Base-by-base conservation (phyloP, 140 eudicot species). In the Stevia rebaudiana region DNA sequence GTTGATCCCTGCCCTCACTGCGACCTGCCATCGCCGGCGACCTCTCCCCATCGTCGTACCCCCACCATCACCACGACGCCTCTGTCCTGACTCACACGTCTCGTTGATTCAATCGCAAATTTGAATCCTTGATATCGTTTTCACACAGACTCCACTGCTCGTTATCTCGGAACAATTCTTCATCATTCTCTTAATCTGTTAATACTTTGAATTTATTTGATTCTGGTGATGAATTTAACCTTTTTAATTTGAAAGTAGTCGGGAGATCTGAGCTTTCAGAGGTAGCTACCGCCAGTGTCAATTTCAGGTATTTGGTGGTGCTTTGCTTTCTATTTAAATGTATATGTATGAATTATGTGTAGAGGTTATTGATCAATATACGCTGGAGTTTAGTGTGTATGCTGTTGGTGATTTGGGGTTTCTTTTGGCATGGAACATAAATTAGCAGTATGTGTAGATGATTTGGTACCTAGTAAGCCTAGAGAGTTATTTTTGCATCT, bases 61-160 rank as follows among this genome's bases (percentile, higher is more conserved):
- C n/a, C n/a, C n/a, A n/a, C n/a, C n/a, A n/a, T n/a, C n/a, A 73
- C 41, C 49, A 65, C 55, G 2, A 2, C 33, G 66, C 30, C 61
- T 55, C 61, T 54, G 41, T 52, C 59, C 17, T 49, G 28, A 19
- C 59, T 24, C 59, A 23, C 59, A 17, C 21, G 33, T 58, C 60
- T 61, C 76, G 35, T 47, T 61, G 57, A 71, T 51, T 62, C 65
- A 72, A 64, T 72, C 66, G 49, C 71, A 72, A 65, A 73, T 73
- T 73, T 46, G 60, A 73, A 73, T 73, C 78, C 67, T 43, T 11
- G 30, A 61, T 42, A 30, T 11, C 66, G 31, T 30, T 12, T 72
- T 62, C 52, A 51, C n/a, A n/a, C 71, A 42, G 28, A 52, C 24
- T 36, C 52, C 52, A 35, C 62, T 36, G 41, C 41, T 36, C 41